Base-by-base conservation (phyloP, 768 basidiomycete species). In the Polyporus arcularius region DNA sequence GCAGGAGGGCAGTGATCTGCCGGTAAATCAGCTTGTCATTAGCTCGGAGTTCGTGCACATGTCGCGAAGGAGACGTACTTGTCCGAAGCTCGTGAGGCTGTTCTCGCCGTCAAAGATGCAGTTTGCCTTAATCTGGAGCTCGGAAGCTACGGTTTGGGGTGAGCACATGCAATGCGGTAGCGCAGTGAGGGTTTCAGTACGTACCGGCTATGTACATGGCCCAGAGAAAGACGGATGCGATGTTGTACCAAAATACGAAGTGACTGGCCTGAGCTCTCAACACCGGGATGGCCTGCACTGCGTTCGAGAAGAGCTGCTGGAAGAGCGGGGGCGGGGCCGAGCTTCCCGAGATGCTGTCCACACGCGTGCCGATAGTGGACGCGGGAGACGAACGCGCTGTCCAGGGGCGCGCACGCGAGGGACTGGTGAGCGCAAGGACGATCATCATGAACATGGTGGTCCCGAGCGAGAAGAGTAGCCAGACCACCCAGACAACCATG, bases 401-500 rank as follows among this genome's bases (percentile, higher is more conserved):
- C 15, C 30, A 50, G 48, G 30, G 14, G 4, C 56, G 53, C 4
- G 70, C 61, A 14, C 63, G 54, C 12, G 32, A 12, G 1, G 67
- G 60, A 46, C 70, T 64, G 6, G 65, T 59, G 2, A 69, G 41
- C 1, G 67, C 64, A n/a, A 71, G 68, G 12, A 62, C 42, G 55
- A 69, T 56, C 4, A 64, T 63, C 56, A 69, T 63, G 35, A 11
- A 18, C 32, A 71, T 51, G 2, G 70, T 71, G 46, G 62, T 55
- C 31, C 66, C 68, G 10, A 71, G 63, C 15, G 63, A 71, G 49
- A 69, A 67, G 12, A 71, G 60, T 11, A 71, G 58, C 68, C 68
- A 71, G 21, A 66, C 18, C 7, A 65, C 61, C 70, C 70, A 71
- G 49, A 69, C 53, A 52, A 59, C 48, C 64, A 69, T 69, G 21